phyloP scores from a whole-genome alignment of 805 yeast genomes.

The Naumovozyma dairenensis region DNA sequence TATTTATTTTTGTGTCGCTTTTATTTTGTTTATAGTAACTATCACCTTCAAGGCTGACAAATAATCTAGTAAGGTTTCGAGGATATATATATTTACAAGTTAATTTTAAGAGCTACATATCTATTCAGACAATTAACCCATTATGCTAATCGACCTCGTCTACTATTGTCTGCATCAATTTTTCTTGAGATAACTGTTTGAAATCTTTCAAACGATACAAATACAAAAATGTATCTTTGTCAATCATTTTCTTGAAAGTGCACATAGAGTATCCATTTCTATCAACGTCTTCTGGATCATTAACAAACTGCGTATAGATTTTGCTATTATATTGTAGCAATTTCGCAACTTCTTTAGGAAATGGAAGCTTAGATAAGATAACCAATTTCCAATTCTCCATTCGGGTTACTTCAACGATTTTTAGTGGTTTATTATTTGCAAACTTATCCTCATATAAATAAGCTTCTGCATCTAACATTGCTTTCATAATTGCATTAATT shows the following conservation, averaged over 20 bases:
- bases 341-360: conserved; percentile 9
- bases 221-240: conserved; percentile 15
- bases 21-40: too few species aligned
- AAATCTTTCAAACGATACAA: too few species aligned
- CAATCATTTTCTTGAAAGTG: conserved; percentile 14
- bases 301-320: conserved; percentile 14
- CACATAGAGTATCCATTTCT: conserved; percentile 11
- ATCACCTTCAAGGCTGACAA: too few species aligned
- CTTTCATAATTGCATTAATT: conserved; percentile 4
- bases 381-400: conserved; percentile 14
- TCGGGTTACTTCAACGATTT: conserved; percentile 5
- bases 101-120: too few species aligned
- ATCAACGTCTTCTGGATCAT: conserved; percentile 8
- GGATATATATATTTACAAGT: too few species aligned
- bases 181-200: too few species aligned
- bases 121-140: too few species aligned
- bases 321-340: conserved; percentile 10
- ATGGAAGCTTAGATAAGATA: conserved; percentile 7
- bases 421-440: conserved; percentile 1
- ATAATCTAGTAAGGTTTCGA: too few species aligned
- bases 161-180: too few species aligned
- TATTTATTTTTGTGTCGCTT: too few species aligned
- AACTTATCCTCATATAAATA: conserved; percentile 8
- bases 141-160: too few species aligned
- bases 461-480: conserved; percentile 7